Conservation (phyloP, 192 early-diverging fungal genomes). For the Geosiphon pyriformis region DNA sequence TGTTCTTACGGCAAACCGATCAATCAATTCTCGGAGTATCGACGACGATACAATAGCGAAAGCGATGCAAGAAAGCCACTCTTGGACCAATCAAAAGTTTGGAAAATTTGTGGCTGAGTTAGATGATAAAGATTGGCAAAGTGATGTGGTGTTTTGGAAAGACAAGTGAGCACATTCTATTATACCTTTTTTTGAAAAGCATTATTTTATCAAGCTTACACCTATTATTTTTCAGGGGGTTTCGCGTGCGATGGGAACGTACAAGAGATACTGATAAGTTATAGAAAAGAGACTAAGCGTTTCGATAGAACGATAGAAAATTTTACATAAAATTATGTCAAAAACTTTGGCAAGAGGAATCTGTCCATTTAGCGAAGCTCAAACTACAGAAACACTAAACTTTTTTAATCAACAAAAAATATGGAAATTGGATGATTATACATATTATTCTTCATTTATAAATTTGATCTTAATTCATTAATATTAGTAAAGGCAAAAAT, state of each 20-base stretch:
- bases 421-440: no score
- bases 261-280: background rate
- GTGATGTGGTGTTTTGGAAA: conserved; percentile 56
- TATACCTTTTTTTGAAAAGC: background rate
- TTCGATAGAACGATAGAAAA: no score
- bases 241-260: background rate
- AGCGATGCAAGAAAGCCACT: conserved; percentile 33
- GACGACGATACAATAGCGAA: background rate
- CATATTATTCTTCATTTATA: no score
- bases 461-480: no score
- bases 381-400: no score
- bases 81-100: conserved; percentile 45
- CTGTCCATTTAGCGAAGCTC: no score
- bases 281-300: no score
- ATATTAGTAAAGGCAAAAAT: no score
- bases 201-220: background rate
- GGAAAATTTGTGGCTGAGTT: conserved; percentile 45
- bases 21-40: background rate
- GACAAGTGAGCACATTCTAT: conserved; percentile 27
- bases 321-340: no score
- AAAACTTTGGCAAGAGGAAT: no score
- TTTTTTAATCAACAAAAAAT: no score
- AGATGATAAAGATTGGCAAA: conserved; percentile 51
- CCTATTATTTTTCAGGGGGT: background rate
- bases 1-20: conserved; percentile 6